Conservation (phyloP, 2,329 filamentous ascomycete genomes). For the Gaeumannomyces tritici region DNA sequence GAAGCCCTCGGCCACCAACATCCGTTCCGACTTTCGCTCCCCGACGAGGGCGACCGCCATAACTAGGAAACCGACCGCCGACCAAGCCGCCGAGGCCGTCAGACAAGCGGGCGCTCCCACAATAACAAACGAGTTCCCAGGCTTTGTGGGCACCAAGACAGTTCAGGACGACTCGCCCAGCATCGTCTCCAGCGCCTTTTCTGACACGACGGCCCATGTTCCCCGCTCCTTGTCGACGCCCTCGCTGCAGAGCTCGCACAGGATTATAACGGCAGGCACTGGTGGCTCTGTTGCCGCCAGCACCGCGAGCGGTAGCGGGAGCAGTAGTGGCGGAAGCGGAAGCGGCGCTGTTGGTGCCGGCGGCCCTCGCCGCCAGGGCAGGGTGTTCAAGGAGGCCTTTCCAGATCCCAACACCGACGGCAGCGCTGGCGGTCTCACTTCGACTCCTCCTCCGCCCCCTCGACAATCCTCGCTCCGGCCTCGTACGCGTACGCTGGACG, state of each 20-base stretch:
- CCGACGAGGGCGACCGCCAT: slow-evolving; percentile 16
- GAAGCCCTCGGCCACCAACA: slow-evolving; percentile 17
- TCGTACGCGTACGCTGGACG: slow-evolving; percentile 50
- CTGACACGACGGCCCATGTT: slow-evolving; percentile 8
- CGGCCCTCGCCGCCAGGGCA: slow-evolving; percentile 39
- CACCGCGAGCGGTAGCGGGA: slow-evolving; percentile 1
- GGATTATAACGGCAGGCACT: background rate
- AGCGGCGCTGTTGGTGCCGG: slow-evolving; percentile 4
- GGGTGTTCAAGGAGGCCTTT: slow-evolving; percentile 51
- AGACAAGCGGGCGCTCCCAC: no score
- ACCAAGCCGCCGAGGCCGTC: slow-evolving; percentile 24
- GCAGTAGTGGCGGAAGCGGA: slow-evolving; percentile 8
- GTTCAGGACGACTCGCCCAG: slow-evolving; percentile 1
- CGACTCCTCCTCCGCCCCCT: slow-evolving; percentile 23
- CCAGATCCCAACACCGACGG: slow-evolving; percentile 33
- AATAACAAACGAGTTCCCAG: slow-evolving; percentile 11
- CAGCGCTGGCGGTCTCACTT: slow-evolving; percentile 14
- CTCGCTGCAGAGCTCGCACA: slow-evolving; percentile 36
- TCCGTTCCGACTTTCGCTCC: slow-evolving; percentile 17
- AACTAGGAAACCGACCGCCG: slow-evolving; percentile 57
- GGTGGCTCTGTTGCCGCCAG: background rate
- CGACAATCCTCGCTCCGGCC: slow-evolving; percentile 33
- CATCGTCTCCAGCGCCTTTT: background rate
- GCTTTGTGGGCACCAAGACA: slow-evolving; percentile 11
- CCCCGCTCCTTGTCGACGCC: slow-evolving; percentile 22